phyloP scores from a whole-genome alignment of 2,329 filamentous ascomycete genomes.

The Cryphonectria carpinicola region DNA sequence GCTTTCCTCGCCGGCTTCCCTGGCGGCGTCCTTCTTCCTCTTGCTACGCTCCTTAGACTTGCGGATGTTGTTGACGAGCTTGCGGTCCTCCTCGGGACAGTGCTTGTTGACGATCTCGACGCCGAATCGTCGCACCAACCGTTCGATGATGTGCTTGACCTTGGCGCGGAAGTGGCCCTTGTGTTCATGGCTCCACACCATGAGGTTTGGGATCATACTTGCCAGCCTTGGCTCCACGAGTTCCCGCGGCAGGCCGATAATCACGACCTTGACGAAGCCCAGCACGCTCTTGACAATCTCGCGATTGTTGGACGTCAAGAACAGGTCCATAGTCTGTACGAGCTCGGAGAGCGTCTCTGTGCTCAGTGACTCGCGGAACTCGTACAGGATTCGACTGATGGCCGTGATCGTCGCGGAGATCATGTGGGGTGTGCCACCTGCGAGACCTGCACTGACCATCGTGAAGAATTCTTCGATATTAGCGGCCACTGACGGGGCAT shows the following conservation, averaged over 20 bases:
- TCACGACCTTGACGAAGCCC: slow-evolving; percentile 94
- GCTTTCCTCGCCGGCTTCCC: slow-evolving; percentile 58
- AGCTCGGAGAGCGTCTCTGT: slow-evolving; percentile 76
- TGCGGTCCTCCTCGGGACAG: slow-evolving; percentile 84
- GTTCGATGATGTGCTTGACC: slow-evolving; percentile 96
- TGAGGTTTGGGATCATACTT: slow-evolving; percentile 82
- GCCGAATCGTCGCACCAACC: slow-evolving; percentile 90
- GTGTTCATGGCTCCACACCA: slow-evolving; percentile 97
- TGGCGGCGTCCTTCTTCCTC: slow-evolving; percentile 77
- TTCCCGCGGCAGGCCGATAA: slow-evolving; percentile 80
- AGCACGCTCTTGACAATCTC: slow-evolving; percentile 95
- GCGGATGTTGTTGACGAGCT: slow-evolving; percentile 90
- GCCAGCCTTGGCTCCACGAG: slow-evolving; percentile 78
- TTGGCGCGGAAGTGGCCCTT: slow-evolving; percentile 96
- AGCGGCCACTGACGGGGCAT: slow-evolving; percentile 77
- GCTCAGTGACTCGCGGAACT: slow-evolving; percentile 76
- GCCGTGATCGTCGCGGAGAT: slow-evolving; percentile 96
- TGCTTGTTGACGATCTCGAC: slow-evolving; percentile 77
- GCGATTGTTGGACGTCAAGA: slow-evolving; percentile 93
- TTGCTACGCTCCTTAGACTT: slow-evolving; percentile 92
- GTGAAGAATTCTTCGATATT: slow-evolving; percentile 95
- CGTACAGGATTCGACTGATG: slow-evolving; percentile 88
- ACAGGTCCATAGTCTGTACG: slow-evolving; percentile 93
- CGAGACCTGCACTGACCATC: slow-evolving; percentile 95
- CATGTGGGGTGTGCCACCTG: slow-evolving; percentile 93